Conservation (phyloP, 1,284 basidiomycete genomes). For the Cryptococcus jaspeensis region DNA sequence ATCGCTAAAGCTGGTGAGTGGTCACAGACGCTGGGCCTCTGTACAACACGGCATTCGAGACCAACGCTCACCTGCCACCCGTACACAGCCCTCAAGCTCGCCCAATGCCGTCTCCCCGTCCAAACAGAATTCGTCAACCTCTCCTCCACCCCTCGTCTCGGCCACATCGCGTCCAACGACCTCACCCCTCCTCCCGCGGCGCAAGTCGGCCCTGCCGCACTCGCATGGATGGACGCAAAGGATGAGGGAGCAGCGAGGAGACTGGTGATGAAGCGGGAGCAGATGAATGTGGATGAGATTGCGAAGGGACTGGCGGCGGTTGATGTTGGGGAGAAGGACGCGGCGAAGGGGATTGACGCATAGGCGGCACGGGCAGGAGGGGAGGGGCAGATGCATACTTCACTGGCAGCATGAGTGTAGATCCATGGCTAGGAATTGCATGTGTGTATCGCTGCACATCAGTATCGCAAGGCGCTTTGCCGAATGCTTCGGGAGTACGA, state of each 20-base stretch:
- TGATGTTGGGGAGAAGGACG: slow-evolving; percentile 1
- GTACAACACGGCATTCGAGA: not conserved
- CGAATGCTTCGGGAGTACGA: too few relatives aligned
- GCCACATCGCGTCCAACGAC: slow-evolving; percentile 49
- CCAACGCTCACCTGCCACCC: too few relatives aligned
- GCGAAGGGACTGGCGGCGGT: slow-evolving; percentile 2
- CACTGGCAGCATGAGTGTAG: too few relatives aligned
- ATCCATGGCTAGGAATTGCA: too few relatives aligned
- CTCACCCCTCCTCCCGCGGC: slow-evolving; percentile 32
- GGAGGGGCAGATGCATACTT: too few relatives aligned
- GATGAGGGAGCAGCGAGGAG: slow-evolving; percentile 25
- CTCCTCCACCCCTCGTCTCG: slow-evolving; percentile 72
- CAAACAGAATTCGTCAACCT: slow-evolving; percentile 83
- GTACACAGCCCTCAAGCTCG: slow-evolving; percentile 74
- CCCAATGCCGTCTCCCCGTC: slow-evolving; percentile 85
- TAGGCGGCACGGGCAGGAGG: not conserved
- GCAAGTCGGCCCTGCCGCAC: slow-evolving; percentile 20
- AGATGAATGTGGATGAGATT: slow-evolving; percentile 69
- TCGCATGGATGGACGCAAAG: slow-evolving; percentile 26
- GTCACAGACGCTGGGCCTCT: not conserved
- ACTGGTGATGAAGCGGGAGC: slow-evolving; percentile 60
- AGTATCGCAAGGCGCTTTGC: too few relatives aligned
- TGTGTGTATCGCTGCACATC: too few relatives aligned
- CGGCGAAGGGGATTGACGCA: slow-evolving; percentile 9
- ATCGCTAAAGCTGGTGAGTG: slow-evolving; percentile 82